Evolutionary conservation across 257 asterid species (phyloP).

Genomic region (Nicotiana attenuata): DNA sequence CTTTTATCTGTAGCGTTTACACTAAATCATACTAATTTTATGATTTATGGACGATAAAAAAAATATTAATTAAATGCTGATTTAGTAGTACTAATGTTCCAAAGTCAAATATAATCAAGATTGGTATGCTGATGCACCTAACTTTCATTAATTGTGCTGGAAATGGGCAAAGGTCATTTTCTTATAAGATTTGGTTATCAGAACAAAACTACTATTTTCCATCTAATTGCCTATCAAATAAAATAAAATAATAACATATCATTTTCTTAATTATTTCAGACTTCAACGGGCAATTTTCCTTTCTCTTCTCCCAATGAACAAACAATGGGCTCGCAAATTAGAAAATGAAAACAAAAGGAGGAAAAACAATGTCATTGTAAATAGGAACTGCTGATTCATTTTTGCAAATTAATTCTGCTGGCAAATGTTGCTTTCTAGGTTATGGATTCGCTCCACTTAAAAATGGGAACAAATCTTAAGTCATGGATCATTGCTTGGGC

Average conservation of each 20-base stretch:
- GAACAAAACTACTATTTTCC: background rate
- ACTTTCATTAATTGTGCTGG: background rate
- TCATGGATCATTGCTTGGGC: too few relatives aligned
- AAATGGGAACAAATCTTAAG: too few relatives aligned
- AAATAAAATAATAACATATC: background rate
- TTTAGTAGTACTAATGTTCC: too few relatives aligned
- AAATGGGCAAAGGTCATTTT: background rate
- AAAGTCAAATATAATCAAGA: background rate
- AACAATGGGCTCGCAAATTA: background rate
- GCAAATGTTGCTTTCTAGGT: too few relatives aligned
- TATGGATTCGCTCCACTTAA: too few relatives aligned
- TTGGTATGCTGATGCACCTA: background rate
- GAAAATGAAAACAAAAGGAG: background rate
- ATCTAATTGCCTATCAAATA: background rate
- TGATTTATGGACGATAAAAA: too few relatives aligned
- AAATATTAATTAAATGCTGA: too few relatives aligned
- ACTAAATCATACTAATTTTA: too few relatives aligned
- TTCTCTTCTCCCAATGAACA: background rate
- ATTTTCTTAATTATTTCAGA: background rate
- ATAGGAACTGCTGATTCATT: too few relatives aligned
- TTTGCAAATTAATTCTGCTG: too few relatives aligned
- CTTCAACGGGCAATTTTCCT: background rate
- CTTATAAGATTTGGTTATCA: background rate
- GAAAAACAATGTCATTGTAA: too few relatives aligned
- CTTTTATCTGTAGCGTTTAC: too few relatives aligned